Conservation (phyloP, 2,329 filamentous ascomycete genomes). For the Colletotrichum theobromicola region DNA sequence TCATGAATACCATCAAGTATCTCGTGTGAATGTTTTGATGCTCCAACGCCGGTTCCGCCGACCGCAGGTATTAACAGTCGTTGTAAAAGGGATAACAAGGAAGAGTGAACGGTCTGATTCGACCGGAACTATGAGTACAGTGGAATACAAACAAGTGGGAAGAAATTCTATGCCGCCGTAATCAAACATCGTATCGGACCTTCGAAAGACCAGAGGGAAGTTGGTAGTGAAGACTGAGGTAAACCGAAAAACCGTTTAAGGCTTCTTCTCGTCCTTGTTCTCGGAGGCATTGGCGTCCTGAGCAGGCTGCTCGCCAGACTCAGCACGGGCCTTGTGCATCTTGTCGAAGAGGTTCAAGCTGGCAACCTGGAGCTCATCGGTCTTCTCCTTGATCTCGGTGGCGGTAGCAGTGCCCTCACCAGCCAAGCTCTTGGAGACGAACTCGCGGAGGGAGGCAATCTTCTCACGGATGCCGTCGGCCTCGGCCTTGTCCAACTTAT, state of each 20-base stretch:
- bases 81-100: constrained; percentile 42
- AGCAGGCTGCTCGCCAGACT: constrained; percentile 64
- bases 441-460: constrained; percentile 84
- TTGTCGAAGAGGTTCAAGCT: constrained; percentile 98
- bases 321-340: constrained; percentile 95
- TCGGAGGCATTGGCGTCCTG: constrained; percentile 60
- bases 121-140: constrained; percentile 57
- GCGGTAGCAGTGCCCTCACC: constrained; percentile 87
- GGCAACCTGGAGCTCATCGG: constrained; percentile 94
- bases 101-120: constrained; percentile 31
- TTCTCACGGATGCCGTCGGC: constrained; percentile 93
- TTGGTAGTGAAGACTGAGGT: constrained; percentile 9
- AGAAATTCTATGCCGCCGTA: constrained; percentile 38
- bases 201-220: background rate
- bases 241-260: constrained; percentile 48
- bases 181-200: constrained; percentile 30
- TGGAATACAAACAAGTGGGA: constrained; percentile 44
- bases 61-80: constrained; percentile 51
- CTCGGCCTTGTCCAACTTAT: constrained; percentile 96
- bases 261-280: constrained; percentile 78
- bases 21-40: constrained; percentile 51
- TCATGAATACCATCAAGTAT: constrained; percentile 50
- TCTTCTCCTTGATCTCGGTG: constrained; percentile 97
- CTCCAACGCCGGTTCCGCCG: constrained; percentile 56
- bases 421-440: constrained; percentile 91